Evolutionary conservation across 148 eudicot species (phyloP).

Genomic region (Vaccinium corymbosum): DNA sequence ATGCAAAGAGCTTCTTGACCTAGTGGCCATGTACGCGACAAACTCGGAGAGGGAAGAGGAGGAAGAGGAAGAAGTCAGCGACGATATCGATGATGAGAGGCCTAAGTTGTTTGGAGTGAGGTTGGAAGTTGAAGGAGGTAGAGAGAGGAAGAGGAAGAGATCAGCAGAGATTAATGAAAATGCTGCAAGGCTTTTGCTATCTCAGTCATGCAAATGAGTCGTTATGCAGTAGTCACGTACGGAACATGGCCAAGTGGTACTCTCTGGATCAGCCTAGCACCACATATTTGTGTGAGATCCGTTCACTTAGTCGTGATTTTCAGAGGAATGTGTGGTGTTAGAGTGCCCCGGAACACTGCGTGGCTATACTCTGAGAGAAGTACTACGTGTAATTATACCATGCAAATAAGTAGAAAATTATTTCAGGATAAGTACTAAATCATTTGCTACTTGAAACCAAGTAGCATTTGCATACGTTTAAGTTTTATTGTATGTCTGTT

Average conservation of each 20-base stretch:
- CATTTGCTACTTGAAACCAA: not conserved
- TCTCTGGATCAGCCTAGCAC: no score
- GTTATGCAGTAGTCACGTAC: no score
- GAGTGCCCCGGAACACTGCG: no score
- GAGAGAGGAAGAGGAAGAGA: slow-evolving; percentile 51
- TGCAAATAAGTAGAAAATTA: no score
- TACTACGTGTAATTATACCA: no score
- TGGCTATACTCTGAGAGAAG: no score
- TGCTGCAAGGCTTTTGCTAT: slow-evolving; percentile 30
- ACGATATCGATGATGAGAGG: slow-evolving; percentile 21
- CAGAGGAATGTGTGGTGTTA: no score
- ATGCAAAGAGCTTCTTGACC: slow-evolving; percentile 63
- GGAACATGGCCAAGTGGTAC: no score
- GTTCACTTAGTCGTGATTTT: no score
- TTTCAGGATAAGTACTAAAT: not conserved
- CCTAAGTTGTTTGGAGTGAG: slow-evolving; percentile 81
- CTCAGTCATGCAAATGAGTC: slow-evolving; percentile 43
- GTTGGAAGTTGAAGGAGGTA: slow-evolving; percentile 43
- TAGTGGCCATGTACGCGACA: slow-evolving; percentile 39
- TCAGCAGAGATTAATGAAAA: slow-evolving; percentile 27
- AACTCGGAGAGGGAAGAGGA: not conserved
- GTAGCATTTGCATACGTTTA: not conserved
- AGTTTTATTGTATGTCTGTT: not conserved
- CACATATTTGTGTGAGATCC: no score
- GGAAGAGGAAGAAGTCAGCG: slow-evolving; percentile 14